Conservation (phyloP, 192 early-diverging fungal species). For the Coemansia sp. region DNA sequence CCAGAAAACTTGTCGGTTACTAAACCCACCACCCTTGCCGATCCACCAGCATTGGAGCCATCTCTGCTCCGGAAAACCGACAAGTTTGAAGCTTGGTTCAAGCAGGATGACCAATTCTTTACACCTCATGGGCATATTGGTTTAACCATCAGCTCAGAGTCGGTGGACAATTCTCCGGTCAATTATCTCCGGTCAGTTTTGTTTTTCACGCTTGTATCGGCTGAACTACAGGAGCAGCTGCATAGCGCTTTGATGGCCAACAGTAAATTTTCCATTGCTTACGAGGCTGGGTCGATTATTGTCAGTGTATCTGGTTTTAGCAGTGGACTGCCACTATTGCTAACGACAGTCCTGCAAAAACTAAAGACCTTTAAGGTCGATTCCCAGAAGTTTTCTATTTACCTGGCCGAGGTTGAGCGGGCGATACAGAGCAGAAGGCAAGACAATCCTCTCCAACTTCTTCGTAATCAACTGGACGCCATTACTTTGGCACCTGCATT, state of each 20-base stretch:
- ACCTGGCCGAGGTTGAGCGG: neutral
- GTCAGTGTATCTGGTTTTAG: slow-evolving; percentile 76
- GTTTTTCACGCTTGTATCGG: neutral
- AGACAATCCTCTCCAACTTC: neutral
- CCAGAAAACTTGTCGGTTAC: slow-evolving; percentile 29
- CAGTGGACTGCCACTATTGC: slow-evolving; percentile 69
- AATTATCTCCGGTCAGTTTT: neutral
- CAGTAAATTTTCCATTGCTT: slow-evolving; percentile 61
- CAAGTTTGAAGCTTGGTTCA: slow-evolving; percentile 76
- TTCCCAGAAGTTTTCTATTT: slow-evolving; percentile 60
- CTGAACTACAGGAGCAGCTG: slow-evolving; percentile 68
- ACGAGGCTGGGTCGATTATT: slow-evolving; percentile 59
- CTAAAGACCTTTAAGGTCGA: slow-evolving; percentile 64
- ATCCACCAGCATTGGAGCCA: slow-evolving; percentile 8
- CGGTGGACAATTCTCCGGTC: neutral
- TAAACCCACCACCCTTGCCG: neutral
- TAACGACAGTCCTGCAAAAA: slow-evolving; percentile 62
- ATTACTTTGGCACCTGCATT: neutral
- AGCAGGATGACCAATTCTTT: slow-evolving; percentile 87
- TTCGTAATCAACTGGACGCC: neutral
- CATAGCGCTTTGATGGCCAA: slow-evolving; percentile 81
- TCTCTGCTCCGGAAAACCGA: slow-evolving; percentile 13
- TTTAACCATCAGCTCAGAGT: slow-evolving; percentile 49
- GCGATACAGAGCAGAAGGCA: neutral
- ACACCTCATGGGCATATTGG: slow-evolving; percentile 76